Base-by-base conservation (phyloP, 345 rosid species). In the Lepidium sativum region DNA sequence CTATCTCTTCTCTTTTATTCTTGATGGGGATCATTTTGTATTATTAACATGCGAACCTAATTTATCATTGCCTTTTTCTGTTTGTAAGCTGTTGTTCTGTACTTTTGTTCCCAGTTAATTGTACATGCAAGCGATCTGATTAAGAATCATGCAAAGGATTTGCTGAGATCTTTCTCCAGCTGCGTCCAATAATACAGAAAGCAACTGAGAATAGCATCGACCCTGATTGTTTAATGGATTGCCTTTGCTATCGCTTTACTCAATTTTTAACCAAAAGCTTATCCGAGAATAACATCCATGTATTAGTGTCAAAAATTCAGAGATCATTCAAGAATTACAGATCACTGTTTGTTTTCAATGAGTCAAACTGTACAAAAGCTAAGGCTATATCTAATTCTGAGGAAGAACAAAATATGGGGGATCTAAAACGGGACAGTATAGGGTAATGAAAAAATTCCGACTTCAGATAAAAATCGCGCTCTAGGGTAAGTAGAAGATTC, bases 401-500 rank as follows among this genome's bases (percentile, higher is more conserved):
- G 6, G 63, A 38, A 51, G 54, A 72, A 65, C 67, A 72, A 59
- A 58, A 57, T 33, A 17, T 8, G 3, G 8, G n/a, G 4, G 31
- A 52, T 47, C 42, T 65, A 89, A 25, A 84, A 84, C 9, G 78
- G 84, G 7, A 79, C 50, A 5, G 97, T 75, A 48, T 78, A 92
- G 2, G 97, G 96, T 60, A 89, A 54, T 3, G 92, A 79, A 44
- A 63, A 82, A 16, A 87, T 38, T 39, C 78, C 87, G 0, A 65
- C 87, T 11, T 73, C 82, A 0, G 75, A 51, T 73, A 84, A 39
- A 80, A 45, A 63, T 25, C 34, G 63, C 11, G 86, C 85, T 1
- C 43, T 41, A 1, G 85, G 89, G 25, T 75, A 70, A 42, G 23
- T 9, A 6, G 20, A 13, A 32, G 29, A 11, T 32, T 57, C 65